Base-by-base conservation (phyloP, 2,329 filamentous ascomycete species). In the Thyridium curvatum region DNA sequence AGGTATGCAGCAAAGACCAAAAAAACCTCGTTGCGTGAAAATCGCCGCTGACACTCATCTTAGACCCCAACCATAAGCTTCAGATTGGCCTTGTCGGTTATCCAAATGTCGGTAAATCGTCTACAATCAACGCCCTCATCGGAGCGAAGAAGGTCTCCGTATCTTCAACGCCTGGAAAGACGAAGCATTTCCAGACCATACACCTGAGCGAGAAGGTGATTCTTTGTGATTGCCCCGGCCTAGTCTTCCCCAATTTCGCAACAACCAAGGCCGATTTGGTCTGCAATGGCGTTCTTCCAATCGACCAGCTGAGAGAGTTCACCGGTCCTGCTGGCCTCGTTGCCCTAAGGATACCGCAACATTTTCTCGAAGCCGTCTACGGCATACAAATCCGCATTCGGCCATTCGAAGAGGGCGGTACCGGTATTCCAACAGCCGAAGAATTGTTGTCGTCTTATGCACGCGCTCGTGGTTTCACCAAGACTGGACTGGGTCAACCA, bases 181-280 rank as follows among this genome's bases (percentile, higher is more conserved):
- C 93, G 12, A 98, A 98, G 69, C 93, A 98, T 56, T 98, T 98
- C 69, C 93, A 98, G 63, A 98, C 93, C 2, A 93, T 98, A 42
- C 90, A 96, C 58, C 78, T 98, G 26, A 93, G 86, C 42, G 85
- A 93, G 1, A 79, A 82, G 42, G 88, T 98, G 46, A 77, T 97
- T 34, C 77, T 98, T 7, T 97, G 93, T 64, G 93, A 98, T 80
- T 98, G 93, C 57, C 93, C 93, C 9, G 93, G 93, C 82, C 82
- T 98, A 15, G 94, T 98, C 2, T 97, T 98, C 61, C 90, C 93
- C 52, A 97, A 97, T 65, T 98, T 97, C 52, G 91, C 93, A 41
- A 90, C 83, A 34, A 97, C 90, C 34, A 97, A 97, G 65, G 93
- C 87, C 30, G 93, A 98, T 55, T 78, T 98, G 15, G 93, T 98